phyloP scores from a whole-genome alignment of 805 yeast species.

The Saccharomycopsis fermentans region DNA sequence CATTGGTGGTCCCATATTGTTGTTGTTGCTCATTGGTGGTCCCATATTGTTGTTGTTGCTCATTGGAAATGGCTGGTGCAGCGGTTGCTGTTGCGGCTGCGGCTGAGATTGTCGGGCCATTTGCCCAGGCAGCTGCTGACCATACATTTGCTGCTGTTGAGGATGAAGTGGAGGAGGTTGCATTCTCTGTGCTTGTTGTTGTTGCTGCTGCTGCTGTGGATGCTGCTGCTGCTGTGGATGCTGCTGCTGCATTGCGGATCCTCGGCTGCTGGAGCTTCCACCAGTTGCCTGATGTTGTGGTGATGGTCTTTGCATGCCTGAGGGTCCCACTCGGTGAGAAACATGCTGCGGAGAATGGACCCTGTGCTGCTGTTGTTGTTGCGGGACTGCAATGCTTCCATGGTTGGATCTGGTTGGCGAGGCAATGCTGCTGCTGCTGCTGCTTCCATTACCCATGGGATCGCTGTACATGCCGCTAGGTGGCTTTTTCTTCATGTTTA shows the following conservation, averaged over 20 bases:
- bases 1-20: background rate
- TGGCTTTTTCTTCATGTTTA: slow-evolving; percentile 15
- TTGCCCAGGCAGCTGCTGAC: slow-evolving; percentile 19
- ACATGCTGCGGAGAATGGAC: background rate
- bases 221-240: slow-evolving; percentile 19
- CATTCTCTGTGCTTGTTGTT: slow-evolving; percentile 17
- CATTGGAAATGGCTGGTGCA: slow-evolving; percentile 18
- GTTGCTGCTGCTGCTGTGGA: slow-evolving; percentile 19
- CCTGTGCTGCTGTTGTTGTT: background rate
- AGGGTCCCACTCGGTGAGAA: background rate
- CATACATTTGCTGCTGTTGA: slow-evolving; percentile 19
- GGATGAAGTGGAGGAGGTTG: slow-evolving; percentile 19
- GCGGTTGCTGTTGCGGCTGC: slow-evolving; percentile 14
- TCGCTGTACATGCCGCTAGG: background rate
- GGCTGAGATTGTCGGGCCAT: slow-evolving; percentile 19
- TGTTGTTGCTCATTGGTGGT: background rate
- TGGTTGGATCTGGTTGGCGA: background rate
- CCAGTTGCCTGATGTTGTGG: slow-evolving; percentile 2
- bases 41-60: slow-evolving; percentile 12
- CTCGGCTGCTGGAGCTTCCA: slow-evolving; percentile 18
- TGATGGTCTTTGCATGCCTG: background rate
- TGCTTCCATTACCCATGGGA: background rate
- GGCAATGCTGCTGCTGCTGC: background rate
- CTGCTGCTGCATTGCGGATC: slow-evolving; percentile 16
- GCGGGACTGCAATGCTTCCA: background rate